Conservation (phyloP, 2,329 filamentous ascomycete species). For the Coniella vitis region DNA sequence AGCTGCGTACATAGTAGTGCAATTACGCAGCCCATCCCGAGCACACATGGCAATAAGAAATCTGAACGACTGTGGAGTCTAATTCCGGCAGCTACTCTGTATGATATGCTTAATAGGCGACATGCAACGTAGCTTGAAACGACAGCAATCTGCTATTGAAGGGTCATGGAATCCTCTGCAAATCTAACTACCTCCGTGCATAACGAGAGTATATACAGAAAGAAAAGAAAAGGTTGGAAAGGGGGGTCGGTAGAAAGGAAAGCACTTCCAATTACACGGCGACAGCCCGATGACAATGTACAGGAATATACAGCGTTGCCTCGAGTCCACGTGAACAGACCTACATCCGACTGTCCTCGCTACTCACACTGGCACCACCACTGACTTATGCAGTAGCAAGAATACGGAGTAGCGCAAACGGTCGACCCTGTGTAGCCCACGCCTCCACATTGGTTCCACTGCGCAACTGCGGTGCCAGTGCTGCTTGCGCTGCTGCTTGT, state of each 20-base stretch:
- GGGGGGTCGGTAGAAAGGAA: neutral
- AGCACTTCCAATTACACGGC: neutral
- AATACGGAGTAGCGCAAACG: slow-evolving; percentile 8
- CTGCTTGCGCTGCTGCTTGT: slow-evolving; percentile 12
- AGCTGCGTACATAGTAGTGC: too few species aligned
- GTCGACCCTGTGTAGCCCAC: slow-evolving; percentile 5
- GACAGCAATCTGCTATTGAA: too few species aligned
- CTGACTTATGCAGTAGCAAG: slow-evolving; percentile 5
- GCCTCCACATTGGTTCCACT: slow-evolving; percentile 14
- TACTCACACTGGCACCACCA: slow-evolving; percentile 15
- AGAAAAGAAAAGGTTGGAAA: too few species aligned
- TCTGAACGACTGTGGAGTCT: too few species aligned
- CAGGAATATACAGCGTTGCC: neutral
- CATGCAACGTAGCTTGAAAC: too few species aligned
- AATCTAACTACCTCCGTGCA: too few species aligned
- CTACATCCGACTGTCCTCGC: neutral
- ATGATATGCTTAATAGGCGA: too few species aligned
- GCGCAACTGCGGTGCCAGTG: neutral
- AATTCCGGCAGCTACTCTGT: too few species aligned
- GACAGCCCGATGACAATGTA: neutral
- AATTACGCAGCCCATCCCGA: too few species aligned
- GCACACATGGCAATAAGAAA: too few species aligned
- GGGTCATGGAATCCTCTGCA: too few species aligned
- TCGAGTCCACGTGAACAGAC: neutral
- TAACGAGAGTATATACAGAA: neutral